A percentile compares a stretch with the other conserved stretches of the same genome.
phyloP scores from a whole-genome alignment of 345 rosid species.

The Theobroma cacao region DNA sequence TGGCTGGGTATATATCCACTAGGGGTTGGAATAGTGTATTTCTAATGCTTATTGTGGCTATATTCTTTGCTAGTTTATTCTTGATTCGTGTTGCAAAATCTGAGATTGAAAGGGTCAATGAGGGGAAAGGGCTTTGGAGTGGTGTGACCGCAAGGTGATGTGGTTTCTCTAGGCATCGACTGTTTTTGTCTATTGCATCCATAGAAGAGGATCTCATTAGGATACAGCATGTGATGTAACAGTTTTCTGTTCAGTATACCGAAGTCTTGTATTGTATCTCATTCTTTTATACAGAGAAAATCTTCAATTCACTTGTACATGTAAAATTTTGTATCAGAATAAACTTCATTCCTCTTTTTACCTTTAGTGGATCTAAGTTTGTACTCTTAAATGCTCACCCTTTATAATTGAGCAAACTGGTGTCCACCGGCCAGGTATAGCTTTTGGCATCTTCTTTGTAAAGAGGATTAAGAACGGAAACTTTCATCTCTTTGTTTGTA shows the following conservation, averaged over 20 bases:
- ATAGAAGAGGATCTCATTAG: neutral
- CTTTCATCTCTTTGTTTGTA: neutral
- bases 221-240: neutral
- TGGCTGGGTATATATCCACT: constrained; percentile 82
- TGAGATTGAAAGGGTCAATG: constrained; percentile 45
- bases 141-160: constrained; percentile 13
- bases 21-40: constrained; percentile 89
- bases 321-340: neutral
- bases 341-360: neutral
- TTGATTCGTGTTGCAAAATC: constrained; percentile 56
- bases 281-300: neutral
- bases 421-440: neutral
- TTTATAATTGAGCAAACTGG: neutral
- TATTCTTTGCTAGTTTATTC: constrained; percentile 51
- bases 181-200: neutral
- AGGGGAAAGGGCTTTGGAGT: constrained; percentile 28
- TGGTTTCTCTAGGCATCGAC: neutral
- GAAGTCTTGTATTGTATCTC: neutral
- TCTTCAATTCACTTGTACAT: neutral
- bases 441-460: neutral
- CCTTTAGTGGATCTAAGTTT: neutral
- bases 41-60: constrained; percentile 60
- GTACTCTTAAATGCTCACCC: neutral
- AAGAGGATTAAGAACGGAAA: neutral
- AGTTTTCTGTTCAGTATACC: neutral